phyloP scores from a whole-genome alignment of 2,329 filamentous ascomycete genomes.

The Lasiodiplodia citricola region DNA sequence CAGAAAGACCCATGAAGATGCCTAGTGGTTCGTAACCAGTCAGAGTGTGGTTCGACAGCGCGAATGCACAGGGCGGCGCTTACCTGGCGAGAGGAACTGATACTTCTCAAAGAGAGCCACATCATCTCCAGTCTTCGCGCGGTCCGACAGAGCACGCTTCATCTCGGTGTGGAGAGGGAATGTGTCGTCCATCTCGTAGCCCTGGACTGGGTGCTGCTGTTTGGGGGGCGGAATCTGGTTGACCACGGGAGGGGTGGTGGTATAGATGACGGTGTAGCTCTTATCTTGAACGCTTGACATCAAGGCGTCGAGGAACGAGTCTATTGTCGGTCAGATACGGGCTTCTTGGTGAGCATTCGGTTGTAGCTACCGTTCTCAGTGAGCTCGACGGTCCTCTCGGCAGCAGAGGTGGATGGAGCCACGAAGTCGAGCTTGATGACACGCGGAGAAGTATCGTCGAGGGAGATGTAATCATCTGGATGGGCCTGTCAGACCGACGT shows the following conservation, averaged over 20 bases:
- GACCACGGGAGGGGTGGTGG: slow-evolving; percentile 62
- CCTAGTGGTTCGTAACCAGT: slow-evolving; percentile 55
- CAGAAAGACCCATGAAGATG: slow-evolving; percentile 85
- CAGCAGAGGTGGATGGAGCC: slow-evolving; percentile 37
- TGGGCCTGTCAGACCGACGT: not conserved
- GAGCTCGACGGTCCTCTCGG: slow-evolving; percentile 47
- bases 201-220: slow-evolving; percentile 27
- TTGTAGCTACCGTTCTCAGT: slow-evolving; percentile 40
- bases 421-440: slow-evolving; percentile 48
- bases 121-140: slow-evolving; percentile 35
- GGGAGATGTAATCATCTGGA: slow-evolving; percentile 27
- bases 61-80: slow-evolving; percentile 35
- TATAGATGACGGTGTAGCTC: slow-evolving; percentile 77
- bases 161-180: slow-evolving; percentile 75
- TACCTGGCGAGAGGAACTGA: slow-evolving; percentile 90
- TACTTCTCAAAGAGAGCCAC: slow-evolving; percentile 82
- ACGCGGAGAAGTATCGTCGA: slow-evolving; percentile 11
- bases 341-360: not conserved
- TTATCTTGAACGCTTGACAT: slow-evolving; percentile 53
- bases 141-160: slow-evolving; percentile 65
- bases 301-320: slow-evolving; percentile 51
- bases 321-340: slow-evolving; percentile 25
- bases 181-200: slow-evolving; percentile 69
- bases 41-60: not conserved
- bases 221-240: slow-evolving; percentile 28